Base-by-base conservation (phyloP, 2,329 filamentous ascomycete genomes). In the Corinectria fuckeliana region DNA sequence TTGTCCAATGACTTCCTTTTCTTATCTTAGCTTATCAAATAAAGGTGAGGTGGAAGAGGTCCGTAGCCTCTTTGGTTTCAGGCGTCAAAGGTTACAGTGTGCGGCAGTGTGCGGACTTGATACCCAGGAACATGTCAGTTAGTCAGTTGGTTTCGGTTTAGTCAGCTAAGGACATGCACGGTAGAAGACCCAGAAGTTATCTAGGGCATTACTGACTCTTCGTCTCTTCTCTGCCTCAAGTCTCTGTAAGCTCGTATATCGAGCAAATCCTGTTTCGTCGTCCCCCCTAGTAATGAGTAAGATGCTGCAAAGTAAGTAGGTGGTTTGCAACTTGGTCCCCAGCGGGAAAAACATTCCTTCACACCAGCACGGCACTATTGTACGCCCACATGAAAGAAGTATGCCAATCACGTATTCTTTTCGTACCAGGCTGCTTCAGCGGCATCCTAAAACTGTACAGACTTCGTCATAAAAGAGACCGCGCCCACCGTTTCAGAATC, bases 401-500 rank as follows among this genome's bases (percentile, higher is more conserved):
- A 50, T 58, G 30, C 42, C 49, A 69, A 66, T 66, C 66, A 65
- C 62, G 51, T 65, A 62, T 69, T 69, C 67, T 69, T 68, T 69
- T 69, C 59, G 56, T 68, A 61, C 63, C 57, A 53, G 58, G 57
- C 38, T 59, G 52, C 66, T 38, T 54, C 23, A 66, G 41, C 52
- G 52, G 39, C 51, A 66, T 44, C 65, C 58, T 53, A 59, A 57
- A 16, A 45, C 50, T 49, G 41, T 49, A 57, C 54, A 57, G 45
- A 50, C 49, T 23, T 50, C 20, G 13, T 42, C 39, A 53, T 53
- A 45, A n/a, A n/a, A 57, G 53, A 60, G 58, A 65, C 60, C 65
- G 63, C 67, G 66, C 61, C 65, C 65, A 63, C 56, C 65, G 61
- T 68, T 68, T 68, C 67, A 69, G n/a, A 61, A 52, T 68, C 67